Base-by-base conservation (phyloP, 345 rosid genomes). In the Turritis glabra region DNA sequence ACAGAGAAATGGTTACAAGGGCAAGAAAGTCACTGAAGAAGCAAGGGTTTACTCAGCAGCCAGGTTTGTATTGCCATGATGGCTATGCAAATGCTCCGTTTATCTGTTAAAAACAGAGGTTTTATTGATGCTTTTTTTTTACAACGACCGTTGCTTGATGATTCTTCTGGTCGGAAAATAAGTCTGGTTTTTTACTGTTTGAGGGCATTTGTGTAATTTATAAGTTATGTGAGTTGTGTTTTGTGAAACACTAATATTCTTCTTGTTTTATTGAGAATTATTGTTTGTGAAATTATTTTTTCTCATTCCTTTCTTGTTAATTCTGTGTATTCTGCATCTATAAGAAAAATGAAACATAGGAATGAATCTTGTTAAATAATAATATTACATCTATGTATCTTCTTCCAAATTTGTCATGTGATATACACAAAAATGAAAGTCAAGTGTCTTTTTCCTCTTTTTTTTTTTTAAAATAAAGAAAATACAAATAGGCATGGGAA, bases 31-130 rank as follows among this genome's bases (percentile, higher is more conserved):
- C 81, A 69, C 80, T 95, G 69, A 59, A 84, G 86, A 81, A 61
- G 64, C 93, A 86, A 79, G 99, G 99, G 7, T 95, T 92, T 86
- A 81, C 86, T 32, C 99, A 95, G 90, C 87, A 77, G 38, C 99
- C 99, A 33, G 99, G 99, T 43, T 93, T 91, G 69, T 95, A 92
- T 73, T 95, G 99, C 82, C 57, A 89, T 48, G 96, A 91, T 77
- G n/a, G 79, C 61, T 86, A 83, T 60, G 81, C 83, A 19, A 77
- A 85, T 44, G 81, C 83, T 51, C 70, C 96, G 18, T 95, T 95
- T 40, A 83, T 90, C 68, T 77, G 80, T 72, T 77, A 18, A 71
- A 41, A 27, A n/a, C 47, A n/a, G 12, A 51, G 69, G 11, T 57
- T 38, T 43, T 17, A 7, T 75, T 40, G 9, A 63, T 40, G 53